Evolutionary conservation across 495 filamentous ascomycete species (phyloP), one percentile per base, ranked within the genome.

Genomic region (Usnea hakonensis): DNA sequence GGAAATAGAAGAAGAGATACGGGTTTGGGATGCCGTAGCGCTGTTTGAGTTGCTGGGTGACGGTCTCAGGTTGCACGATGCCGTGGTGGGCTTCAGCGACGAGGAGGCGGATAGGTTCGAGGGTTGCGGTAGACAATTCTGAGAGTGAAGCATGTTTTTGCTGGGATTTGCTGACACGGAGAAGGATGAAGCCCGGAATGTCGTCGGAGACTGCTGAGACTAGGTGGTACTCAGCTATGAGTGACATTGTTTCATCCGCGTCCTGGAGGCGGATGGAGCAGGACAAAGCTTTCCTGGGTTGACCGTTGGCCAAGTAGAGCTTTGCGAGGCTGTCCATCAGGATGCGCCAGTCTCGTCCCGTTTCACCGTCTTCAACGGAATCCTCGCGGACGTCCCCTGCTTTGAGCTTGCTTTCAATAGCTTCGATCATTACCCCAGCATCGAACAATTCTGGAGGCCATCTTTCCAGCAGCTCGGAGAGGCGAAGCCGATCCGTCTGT

Each of bases 261-360:
- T 97, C 90, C 69, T 96, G 91, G 14, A 96, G 79, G 41, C 81
- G 86, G 68, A 97, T 94, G 71, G 93, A 96, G 73, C 88, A 94
- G 63, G 80, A 85, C 40, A 98, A 75, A 1, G 94, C 94, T 70
- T 96, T 90, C 61, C 85, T 79, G 57, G 88, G 86, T 50, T 89
- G 87, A 2, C 89, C 87, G 63, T 83, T 85, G 23, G 87, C 87
- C 55, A 97, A 79, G 68, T 90, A 88, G 10, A 97, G 80, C 66
- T 85, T 92, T 28, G 90, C 92, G 36, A 97, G 79, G 67, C 87
- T 85, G 65, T 91, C 87, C 72, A 87, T 87, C 23, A 97, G 78
- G 55, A 91, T 87, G 17, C 82, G 83, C 91, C 92, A 97, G 64
- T 95, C 89, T 23, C 89, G 80, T 3, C 85, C 85, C 36, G 77